Base-by-base conservation (phyloP, 2,329 filamentous ascomycete species). In the Colletotrichum zoysiae region DNA sequence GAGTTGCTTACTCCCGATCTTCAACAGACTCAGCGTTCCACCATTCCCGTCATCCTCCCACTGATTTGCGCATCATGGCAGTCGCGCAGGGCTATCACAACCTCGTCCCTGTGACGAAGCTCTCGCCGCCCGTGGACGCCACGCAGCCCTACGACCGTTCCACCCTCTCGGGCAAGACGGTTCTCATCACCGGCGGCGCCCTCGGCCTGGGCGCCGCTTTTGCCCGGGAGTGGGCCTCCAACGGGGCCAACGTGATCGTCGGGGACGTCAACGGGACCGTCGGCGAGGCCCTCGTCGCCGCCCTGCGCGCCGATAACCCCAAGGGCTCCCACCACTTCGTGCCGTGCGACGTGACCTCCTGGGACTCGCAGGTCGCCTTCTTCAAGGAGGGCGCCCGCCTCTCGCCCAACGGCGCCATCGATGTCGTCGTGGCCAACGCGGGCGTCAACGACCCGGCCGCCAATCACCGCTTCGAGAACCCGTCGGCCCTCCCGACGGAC, bases 361-460 rank as follows among this genome's bases (percentile, higher is more conserved):
- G 90, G 89, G 81, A 88, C 55, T 88, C 87, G 7, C 91, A 93
- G 77, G 87, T 90, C 57, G 81, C 85, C 38, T 84, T 93, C 65
- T 93, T 93, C 83, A 87, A 88, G 56, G 80, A 85, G 65, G 90
- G 90, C 3, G 82, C 84, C 48, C 81, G 82, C 64, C 80, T 88
- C 66, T 90, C 88, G 71, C 84, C 85, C 0, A 83, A 86, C 62
- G 84, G 86, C 20, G 85, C 85, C 16, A 86, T 92, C 73, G 89
- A 92, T 78, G 82, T 85, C 26, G 90, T 92, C 5, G 88, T 92
- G 57, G 89, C 90, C 73, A 92, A 92, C 77, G 91, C 91, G 0
- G 91, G 91, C 58, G 87, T 92, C 74, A 83, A 85, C 65, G 71
- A 79, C 42, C 71, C 75, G n/a, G 67, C 67, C 56, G 74, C 77